A percentile compares a stretch with the other conserved stretches of the same genome.
phyloP scores from a whole-genome alignment of 768 basidiomycete species.

The Gautieria morchelliformis region DNA sequence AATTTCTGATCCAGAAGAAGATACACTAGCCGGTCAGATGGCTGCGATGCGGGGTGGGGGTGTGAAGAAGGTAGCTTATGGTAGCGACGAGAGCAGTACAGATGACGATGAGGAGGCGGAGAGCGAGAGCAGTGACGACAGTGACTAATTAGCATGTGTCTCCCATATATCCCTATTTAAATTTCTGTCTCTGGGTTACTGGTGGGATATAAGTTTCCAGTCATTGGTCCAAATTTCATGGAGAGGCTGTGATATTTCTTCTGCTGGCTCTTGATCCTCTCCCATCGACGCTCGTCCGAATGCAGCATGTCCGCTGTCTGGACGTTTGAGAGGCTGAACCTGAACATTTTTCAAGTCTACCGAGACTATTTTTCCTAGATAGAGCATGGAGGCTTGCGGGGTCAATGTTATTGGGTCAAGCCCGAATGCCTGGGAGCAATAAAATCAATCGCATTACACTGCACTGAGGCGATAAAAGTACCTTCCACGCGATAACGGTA shows the following conservation, averaged over 20 bases:
- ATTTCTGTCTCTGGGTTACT: background rate
- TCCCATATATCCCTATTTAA: background rate
- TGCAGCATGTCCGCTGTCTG: background rate
- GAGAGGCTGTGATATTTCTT: background rate
- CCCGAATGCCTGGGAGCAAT: conserved; percentile 1
- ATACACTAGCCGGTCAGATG: conserved; percentile 95
- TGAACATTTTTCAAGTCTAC: background rate
- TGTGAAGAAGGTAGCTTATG: conserved; percentile 54
- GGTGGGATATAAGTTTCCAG: conserved; percentile 3
- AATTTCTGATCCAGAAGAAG: conserved; percentile 97
- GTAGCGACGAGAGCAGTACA: conserved; percentile 38
- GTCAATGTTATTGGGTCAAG: conserved; percentile 6
- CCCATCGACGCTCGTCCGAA: conserved; percentile 1
- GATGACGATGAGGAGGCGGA: conserved; percentile 38
- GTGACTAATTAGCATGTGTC: conserved; percentile 26
- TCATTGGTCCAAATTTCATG: background rate
- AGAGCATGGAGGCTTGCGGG: conserved; percentile 2
- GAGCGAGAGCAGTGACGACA: conserved; percentile 41
- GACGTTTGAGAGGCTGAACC: background rate
- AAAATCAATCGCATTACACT: no score
- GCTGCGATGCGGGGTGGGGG: conserved; percentile 84
- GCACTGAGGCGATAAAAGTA: conserved; percentile 8
- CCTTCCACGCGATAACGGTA: conserved; percentile 26
- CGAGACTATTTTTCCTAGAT: background rate
- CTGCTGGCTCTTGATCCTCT: background rate